Evolutionary conservation across 73 alveolate genomes (phyloP).

Genomic region (Paramecium biaurelia): DNA sequence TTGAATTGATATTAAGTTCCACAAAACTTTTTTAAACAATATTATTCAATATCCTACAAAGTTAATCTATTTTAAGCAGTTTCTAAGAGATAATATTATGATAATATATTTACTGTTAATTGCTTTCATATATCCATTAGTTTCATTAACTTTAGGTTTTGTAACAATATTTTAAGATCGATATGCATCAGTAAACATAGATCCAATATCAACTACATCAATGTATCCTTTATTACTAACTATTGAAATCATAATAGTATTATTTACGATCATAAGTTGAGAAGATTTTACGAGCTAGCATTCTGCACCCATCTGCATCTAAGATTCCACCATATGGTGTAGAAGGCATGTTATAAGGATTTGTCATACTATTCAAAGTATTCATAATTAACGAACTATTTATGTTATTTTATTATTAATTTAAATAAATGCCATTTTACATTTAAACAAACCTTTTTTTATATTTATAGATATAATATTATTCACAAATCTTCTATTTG

Average conservation of each 20-base stretch:
- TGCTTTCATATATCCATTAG: conserved; percentile 4
- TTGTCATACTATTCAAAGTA: background rate
- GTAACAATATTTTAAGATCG: background rate
- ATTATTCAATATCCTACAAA: conserved; percentile 7
- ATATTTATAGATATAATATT: background rate
- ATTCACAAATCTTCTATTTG: background rate
- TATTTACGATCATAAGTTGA: background rate
- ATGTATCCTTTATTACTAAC: conserved; percentile 23
- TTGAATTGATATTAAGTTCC: background rate
- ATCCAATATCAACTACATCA: conserved; percentile 21
- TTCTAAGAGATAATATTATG: background rate
- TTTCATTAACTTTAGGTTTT: conserved; percentile 4
- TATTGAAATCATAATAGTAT: background rate
- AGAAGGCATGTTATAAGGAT: conserved; percentile 5
- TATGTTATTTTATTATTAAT: background rate
- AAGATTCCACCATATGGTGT: conserved; percentile 43
- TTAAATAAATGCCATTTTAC: background rate
- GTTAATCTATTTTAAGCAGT: conserved; percentile 1
- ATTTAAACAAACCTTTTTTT: background rate
- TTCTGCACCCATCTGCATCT: conserved; percentile 50
- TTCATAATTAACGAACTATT: conserved; percentile 9
- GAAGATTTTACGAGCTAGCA: conserved; percentile 34
- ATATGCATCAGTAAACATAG: conserved; percentile 32
- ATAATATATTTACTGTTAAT: background rate
- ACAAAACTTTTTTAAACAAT: conserved; percentile 13